phyloP scores from a whole-genome alignment of 345 rosid genomes.

The Rhodamnia argentea region DNA sequence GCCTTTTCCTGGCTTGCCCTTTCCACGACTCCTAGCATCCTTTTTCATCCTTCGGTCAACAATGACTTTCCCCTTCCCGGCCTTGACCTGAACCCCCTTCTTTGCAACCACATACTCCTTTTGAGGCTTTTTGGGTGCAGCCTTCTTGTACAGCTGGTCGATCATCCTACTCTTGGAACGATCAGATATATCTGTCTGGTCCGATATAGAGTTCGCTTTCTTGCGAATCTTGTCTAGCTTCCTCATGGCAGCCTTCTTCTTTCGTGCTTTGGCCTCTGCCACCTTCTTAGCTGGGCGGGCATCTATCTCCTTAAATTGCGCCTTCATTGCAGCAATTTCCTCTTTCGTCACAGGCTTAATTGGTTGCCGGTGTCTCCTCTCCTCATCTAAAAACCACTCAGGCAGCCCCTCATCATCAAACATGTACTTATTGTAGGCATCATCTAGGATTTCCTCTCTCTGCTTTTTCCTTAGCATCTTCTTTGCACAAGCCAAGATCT shows the following conservation, averaged over 20 bases:
- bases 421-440: conserved; percentile 78
- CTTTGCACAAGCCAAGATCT: conserved; percentile 83
- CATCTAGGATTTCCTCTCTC: conserved; percentile 75
- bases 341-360: conserved; percentile 78
- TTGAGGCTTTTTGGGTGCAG: conserved; percentile 51
- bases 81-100: conserved; percentile 79
- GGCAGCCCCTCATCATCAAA: conserved; percentile 66
- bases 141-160: conserved; percentile 80
- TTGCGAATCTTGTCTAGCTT: conserved; percentile 81
- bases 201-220: conserved; percentile 80
- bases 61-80: conserved; percentile 75
- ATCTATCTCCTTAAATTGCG: conserved; percentile 82
- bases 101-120: conserved; percentile 84
- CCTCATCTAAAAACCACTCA: conserved; percentile 86
- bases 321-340: conserved; percentile 77
- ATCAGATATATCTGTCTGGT: conserved; percentile 65
- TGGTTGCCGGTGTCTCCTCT: conserved; percentile 64
- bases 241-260: conserved; percentile 62
- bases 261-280: conserved; percentile 84
- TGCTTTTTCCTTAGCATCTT: conserved; percentile 88
- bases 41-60: conserved; percentile 88
- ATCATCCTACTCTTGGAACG: conserved; percentile 77
- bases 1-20: conserved; percentile 41
- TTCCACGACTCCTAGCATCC: conserved; percentile 48
- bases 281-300: conserved; percentile 97